Evolutionary conservation across 805 yeast species (phyloP).

Genomic region (Brettanomyces naardenensis): DNA sequence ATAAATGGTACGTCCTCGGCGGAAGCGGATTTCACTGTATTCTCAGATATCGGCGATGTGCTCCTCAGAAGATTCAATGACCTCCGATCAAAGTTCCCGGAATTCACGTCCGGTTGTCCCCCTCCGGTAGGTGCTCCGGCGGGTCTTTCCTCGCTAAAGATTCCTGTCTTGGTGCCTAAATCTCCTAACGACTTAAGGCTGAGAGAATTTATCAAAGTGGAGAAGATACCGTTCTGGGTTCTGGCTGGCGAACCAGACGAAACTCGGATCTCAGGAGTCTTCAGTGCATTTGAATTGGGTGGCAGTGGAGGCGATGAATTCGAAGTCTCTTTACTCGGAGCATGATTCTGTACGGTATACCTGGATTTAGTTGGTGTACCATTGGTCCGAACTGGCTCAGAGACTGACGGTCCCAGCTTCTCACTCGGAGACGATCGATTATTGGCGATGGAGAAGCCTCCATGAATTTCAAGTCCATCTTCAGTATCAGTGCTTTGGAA

Average conservation of each 20-base stretch:
- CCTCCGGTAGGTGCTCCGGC: not conserved
- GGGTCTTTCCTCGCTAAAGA: not conserved
- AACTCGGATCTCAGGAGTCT: not conserved
- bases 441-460: not conserved
- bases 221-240: conserved; percentile 14
- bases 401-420: not conserved
- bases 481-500: not conserved
- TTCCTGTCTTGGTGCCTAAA: not conserved
- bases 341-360: too few relatives aligned
- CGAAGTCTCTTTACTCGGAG: not conserved
- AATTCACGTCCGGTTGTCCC: not conserved
- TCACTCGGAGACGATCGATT: too few relatives aligned
- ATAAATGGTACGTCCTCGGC: conserved; percentile 32
- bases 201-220: conserved; percentile 21
- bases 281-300: too few relatives aligned
- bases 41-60: not conserved
- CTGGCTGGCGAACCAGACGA: not conserved
- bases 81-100: too few relatives aligned
- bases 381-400: not conserved
- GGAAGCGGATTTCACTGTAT: not conserved
- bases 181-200: conserved; percentile 12
- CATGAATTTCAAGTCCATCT: not conserved
- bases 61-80: not conserved
- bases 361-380: not conserved
- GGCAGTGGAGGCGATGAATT: too few relatives aligned